These are phyloP conservation scores for Uncinocarpus reesii DNA, from an alignment of 2,329 filamentous ascomycete species.

Conservation along the genomic window DNA sequence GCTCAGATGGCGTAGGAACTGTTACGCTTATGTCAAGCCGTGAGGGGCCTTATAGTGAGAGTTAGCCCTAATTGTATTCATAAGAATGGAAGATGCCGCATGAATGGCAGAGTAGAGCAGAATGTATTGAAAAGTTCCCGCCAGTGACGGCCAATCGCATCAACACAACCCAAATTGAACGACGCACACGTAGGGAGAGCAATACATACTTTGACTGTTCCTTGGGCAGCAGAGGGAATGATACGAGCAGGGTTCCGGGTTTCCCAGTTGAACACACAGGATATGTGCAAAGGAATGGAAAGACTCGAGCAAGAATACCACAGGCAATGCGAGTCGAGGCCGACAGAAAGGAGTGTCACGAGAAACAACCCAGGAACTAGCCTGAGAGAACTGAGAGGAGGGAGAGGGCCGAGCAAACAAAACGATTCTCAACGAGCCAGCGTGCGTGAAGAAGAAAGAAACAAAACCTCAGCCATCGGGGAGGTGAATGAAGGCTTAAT, in stretches of 20 bases:
- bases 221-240: not conserved
- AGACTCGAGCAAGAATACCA: slow-evolving; percentile 10
- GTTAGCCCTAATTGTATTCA: not conserved
- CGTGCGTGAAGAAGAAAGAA: slow-evolving; percentile 11
- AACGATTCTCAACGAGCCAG: slow-evolving; percentile 11
- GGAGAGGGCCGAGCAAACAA: not conserved
- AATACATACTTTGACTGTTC: slow-evolving; percentile 3
- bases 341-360: slow-evolving; percentile 8
- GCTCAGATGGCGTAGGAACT: not conserved
- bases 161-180: not conserved
- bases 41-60: not conserved
- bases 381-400: slow-evolving; percentile 2
- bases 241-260: not conserved
- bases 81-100: not conserved
- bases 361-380: slow-evolving; percentile 11
- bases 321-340: slow-evolving; percentile 10
- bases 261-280: not conserved
- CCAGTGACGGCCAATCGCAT: too few relatives aligned
- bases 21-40: not conserved
- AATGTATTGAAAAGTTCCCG: not conserved
- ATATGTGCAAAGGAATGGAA: slow-evolving; percentile 11
- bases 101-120: not conserved
- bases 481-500: slow-evolving; percentile 1
- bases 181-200: not conserved
- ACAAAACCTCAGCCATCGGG: not conserved